Percentiles rank a stretch among this genome's conserved stretches.
phyloP scores from a whole-genome alignment of 169 alveolate genomes.

The Plasmodium chabaudi region DNA sequence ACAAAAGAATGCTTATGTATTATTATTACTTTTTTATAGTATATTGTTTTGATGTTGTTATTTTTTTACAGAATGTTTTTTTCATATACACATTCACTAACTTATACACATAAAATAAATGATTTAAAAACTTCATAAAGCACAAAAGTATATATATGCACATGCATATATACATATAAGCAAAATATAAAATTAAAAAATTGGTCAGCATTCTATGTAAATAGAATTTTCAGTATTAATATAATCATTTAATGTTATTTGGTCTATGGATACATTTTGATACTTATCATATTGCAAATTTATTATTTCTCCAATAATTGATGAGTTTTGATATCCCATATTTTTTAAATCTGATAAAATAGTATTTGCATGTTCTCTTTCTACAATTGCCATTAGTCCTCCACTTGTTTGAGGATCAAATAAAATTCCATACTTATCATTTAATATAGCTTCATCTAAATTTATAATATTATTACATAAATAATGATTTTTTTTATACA shows the following conservation, averaged over 20 bases:
- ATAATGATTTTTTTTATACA: constrained; percentile 75
- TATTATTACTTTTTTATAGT: too few relatives aligned
- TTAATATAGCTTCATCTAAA: constrained; percentile 52
- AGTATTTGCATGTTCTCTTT: constrained; percentile 29
- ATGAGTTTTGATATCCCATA: constrained; percentile 56
- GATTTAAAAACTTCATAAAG: too few relatives aligned
- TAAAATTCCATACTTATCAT: constrained; percentile 61
- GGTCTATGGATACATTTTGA: constrained; percentile 19
- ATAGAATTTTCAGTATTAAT: constrained; percentile 54
- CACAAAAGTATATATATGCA: too few relatives aligned
- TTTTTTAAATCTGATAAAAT: constrained; percentile 56
- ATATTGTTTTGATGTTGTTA: too few relatives aligned
- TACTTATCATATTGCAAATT: constrained; percentile 64
- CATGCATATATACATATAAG: too few relatives aligned
- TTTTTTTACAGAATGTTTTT: too few relatives aligned
- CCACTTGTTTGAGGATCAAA: constrained; percentile 79
- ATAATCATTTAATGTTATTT: constrained; percentile 43
- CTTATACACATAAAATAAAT: too few relatives aligned
- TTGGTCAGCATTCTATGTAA: constrained; percentile 40
- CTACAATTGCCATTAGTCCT: constrained; percentile 73
- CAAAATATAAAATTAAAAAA: too few relatives aligned
- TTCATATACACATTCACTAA: too few relatives aligned
- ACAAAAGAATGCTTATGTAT: too few relatives aligned
- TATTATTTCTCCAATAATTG: constrained; percentile 75
- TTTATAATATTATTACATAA: constrained; percentile 76